Evolutionary conservation across 306 rosid species (phyloP), one percentile per base, ranked within the genome.

Genomic region (Cicer yamashitae): DNA sequence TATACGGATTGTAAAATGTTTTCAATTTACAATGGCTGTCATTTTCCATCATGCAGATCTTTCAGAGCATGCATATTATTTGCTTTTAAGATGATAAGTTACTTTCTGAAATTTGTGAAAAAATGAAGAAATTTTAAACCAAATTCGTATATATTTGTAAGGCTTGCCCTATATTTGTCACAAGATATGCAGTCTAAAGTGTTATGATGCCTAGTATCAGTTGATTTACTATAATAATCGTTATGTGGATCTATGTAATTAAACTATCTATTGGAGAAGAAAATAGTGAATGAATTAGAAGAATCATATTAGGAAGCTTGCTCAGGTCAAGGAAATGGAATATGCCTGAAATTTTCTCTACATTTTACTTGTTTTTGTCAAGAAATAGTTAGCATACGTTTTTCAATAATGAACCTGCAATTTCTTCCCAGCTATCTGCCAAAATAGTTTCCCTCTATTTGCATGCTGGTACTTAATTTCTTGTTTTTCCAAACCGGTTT

Each of bases 301-400:
- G 17, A 75, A 40, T 74, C 34, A 11, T 58, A 39, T 10, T 74
- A 54, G 13, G 54, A 65, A 14, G 62, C 79, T 79, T 54, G 46
- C 63, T 12, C 13, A 5, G 70, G 50, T 41, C 58, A 65, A 54
- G 68, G 14, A 44, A 15, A 8, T 44, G 34, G 56, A 12, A n/a
- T 58, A 14, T 22, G 65, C 66, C 65, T 57, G 45, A 17, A 8
- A 40, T 72, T 73, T 50, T 65, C 63, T 63, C 61, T 73, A 34
- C 14, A 18, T 54, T 54, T 64, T 64, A 62, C 52, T 65, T 37
- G 63, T 45, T 45, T 73, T 38, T 13, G 38, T 47, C 69, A 0
- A 58, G 52, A 71, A 60, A 60, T 47, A 30, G 43, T 52, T 50
- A 22, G 39, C 51, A 14, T 52, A 12, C 54, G 39, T 64, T 47